phyloP scores from a whole-genome alignment of 73 alveolate genomes.

The Urostyla sp. region DNA sequence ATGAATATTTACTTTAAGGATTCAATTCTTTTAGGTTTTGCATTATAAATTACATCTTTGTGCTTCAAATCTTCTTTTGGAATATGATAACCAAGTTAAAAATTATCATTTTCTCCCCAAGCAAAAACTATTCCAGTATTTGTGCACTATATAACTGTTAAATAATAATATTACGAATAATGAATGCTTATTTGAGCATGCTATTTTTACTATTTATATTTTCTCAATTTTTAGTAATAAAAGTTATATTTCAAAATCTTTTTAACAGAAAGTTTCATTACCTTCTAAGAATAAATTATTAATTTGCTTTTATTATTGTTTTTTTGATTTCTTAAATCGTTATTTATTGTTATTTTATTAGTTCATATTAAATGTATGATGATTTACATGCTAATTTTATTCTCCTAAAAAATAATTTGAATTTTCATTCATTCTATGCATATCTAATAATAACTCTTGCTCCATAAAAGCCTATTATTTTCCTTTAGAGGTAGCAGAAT shows the following conservation, averaged over 20 bases:
- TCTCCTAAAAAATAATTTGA: not conserved
- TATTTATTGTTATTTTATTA: not conserved
- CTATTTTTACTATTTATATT: conserved; percentile 21
- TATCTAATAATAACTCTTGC: not conserved
- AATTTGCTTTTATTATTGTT: not conserved
- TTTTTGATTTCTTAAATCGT: not conserved
- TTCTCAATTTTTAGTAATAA: conserved; percentile 14
- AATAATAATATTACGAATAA: conserved; percentile 12
- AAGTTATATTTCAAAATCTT: conserved; percentile 34
- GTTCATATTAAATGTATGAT: not conserved
- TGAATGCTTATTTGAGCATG: conserved; percentile 54
- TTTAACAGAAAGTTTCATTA: not conserved
- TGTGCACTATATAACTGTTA: conserved; percentile 24
- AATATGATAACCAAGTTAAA: conserved; percentile 34
- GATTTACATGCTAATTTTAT: not conserved
- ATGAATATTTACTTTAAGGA: conserved; percentile 14
- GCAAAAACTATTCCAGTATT: conserved; percentile 71
- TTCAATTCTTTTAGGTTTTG: conserved; percentile 31
- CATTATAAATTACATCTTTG: not conserved
- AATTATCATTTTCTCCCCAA: conserved; percentile 76
- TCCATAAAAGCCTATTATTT: conserved; percentile 6
- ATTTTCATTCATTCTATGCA: conserved; percentile 18
- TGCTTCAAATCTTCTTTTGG: not conserved
- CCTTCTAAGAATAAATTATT: not conserved
- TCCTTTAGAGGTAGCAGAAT: conserved; percentile 8